A percentile compares a stretch with the other conserved stretches of the same genome.
These are phyloP conservation scores for Choricystis sp. DNA, from an alignment of 139 green algal species.

Conservation along the genomic window DNA sequence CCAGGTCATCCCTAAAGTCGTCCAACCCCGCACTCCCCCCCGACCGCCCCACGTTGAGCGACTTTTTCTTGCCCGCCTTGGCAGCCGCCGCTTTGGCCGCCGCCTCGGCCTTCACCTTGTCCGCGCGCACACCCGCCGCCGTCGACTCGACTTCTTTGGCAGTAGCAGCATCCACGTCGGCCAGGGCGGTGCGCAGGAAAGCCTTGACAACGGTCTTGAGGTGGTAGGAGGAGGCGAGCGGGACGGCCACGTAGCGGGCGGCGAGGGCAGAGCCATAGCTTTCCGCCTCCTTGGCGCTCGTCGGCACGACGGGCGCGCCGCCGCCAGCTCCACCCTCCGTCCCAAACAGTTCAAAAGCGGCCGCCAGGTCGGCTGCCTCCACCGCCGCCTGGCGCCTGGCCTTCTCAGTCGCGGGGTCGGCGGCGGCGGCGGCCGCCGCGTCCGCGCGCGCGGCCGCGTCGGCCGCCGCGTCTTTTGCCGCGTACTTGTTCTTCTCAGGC, in stretches of 20 bases:
- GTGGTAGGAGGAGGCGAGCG: constrained; percentile 34
- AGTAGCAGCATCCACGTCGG: constrained; percentile 22
- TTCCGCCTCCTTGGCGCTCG: constrained; percentile 57
- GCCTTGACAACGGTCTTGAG: constrained; percentile 49
- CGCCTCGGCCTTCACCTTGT: constrained; percentile 56
- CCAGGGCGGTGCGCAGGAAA: constrained; percentile 17
- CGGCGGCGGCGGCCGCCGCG: constrained; percentile 24
- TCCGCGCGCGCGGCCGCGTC: neutral
- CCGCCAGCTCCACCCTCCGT: neutral
- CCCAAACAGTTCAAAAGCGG: constrained; percentile 54
- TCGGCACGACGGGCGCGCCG: constrained; percentile 33
- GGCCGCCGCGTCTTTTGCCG: constrained; percentile 11
- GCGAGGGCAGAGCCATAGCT: constrained; percentile 23
- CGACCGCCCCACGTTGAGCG: constrained; percentile 45
- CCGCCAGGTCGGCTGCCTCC: constrained; percentile 48
- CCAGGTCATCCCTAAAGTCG: constrained; percentile 59
- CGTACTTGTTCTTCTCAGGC: constrained; percentile 19
- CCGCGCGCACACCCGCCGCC: constrained; percentile 29
- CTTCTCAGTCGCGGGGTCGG: constrained; percentile 46
- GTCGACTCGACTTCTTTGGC: constrained; percentile 52
- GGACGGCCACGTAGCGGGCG: constrained; percentile 31
- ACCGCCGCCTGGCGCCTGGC: constrained; percentile 49
- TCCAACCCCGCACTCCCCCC: constrained; percentile 48
- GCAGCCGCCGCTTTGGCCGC: constrained; percentile 17
- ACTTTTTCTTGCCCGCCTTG: constrained; percentile 35